These are phyloP conservation scores for Ceratocystis cubensis DNA, from an alignment of 2,329 filamentous ascomycete genomes.

Conservation along the genomic window DNA sequence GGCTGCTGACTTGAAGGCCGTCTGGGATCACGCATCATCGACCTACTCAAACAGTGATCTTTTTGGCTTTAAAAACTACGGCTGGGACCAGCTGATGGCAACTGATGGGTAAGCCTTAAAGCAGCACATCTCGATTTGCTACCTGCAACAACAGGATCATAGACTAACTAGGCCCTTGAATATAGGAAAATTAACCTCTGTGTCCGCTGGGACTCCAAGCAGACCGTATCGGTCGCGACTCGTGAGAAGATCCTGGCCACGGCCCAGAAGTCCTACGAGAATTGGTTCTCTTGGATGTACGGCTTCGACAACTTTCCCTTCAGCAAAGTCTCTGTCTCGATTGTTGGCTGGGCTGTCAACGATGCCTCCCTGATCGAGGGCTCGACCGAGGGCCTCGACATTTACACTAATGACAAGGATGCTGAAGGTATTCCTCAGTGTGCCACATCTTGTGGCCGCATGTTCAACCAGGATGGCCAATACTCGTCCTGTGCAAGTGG, in stretches of 20 bases:
- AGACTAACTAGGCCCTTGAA: neutral
- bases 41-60: constrained; percentile 25
- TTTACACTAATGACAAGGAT: constrained; percentile 33
- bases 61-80: constrained; percentile 28
- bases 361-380: constrained; percentile 31
- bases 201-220: constrained; percentile 34
- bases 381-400: constrained; percentile 29
- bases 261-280: constrained; percentile 29
- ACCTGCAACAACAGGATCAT: neutral
- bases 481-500: constrained; percentile 32
- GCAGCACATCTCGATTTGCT: no score
- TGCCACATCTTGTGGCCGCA: constrained; percentile 31
- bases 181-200: constrained; percentile 29
- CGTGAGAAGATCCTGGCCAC: constrained; percentile 30
- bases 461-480: constrained; percentile 35
- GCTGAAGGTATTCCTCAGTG: constrained; percentile 33
- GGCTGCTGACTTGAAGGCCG: constrained; percentile 25
- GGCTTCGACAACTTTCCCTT: constrained; percentile 36
- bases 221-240: constrained; percentile 30
- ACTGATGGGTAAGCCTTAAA: constrained; percentile 24
- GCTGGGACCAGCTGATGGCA: constrained; percentile 29
- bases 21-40: constrained; percentile 27
- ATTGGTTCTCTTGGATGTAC: constrained; percentile 34
- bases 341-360: constrained; percentile 35
- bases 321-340: constrained; percentile 29